Base-by-base conservation (phyloP, 2,329 filamentous ascomycete genomes). In the Cryphonectria nitschkei region DNA sequence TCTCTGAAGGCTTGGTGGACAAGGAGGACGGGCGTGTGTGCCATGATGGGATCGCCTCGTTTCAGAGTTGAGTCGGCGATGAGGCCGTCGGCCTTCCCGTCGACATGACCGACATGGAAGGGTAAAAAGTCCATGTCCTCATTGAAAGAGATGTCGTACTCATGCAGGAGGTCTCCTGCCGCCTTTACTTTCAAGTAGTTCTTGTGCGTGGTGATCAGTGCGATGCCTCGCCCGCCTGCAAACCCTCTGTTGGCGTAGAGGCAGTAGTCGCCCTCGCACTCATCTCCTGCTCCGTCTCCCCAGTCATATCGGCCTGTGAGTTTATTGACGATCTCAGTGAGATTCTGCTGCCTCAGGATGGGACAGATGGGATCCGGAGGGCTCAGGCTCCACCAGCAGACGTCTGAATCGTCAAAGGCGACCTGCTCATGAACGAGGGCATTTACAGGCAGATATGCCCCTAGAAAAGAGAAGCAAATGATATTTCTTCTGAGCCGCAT, bases 251-350 rank as follows among this genome's bases (percentile, higher is more conserved):
- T 75, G 50, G 67, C 64, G 67, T 71, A 77, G 50, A 75, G 69
- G 68, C 76, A 77, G 70, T 70, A 73, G 22, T 68, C 68, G 37
- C 72, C 73, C 52, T 73, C 50, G 65, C 76, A 77, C 29, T 74
- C 29, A 19, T 70, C 65, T 58, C 54, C 73, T 8, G 73, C 74
- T 13, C 73, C 73, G 4, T 73, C 75, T 13, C 73, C 61, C 76
- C 76, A 76, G 52, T 60, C 26, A 13, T 70, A 70, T 0, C 78
- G 80, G 8, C 80, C 79, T 22, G 79, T 75, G 62, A 81, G 60
- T 32, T 19, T 79, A 14, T 78, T 75, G 16, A 76, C 74, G 22
- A 86, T 75, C 14, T 85, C 81, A 2, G 84, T 84, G 5, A 86
- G 73, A 2, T 84, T 80, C 26, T 79, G 76, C 68, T 82, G 80